Base-by-base conservation (phyloP, 306 rosid genomes). In the Prunus campanulata region DNA sequence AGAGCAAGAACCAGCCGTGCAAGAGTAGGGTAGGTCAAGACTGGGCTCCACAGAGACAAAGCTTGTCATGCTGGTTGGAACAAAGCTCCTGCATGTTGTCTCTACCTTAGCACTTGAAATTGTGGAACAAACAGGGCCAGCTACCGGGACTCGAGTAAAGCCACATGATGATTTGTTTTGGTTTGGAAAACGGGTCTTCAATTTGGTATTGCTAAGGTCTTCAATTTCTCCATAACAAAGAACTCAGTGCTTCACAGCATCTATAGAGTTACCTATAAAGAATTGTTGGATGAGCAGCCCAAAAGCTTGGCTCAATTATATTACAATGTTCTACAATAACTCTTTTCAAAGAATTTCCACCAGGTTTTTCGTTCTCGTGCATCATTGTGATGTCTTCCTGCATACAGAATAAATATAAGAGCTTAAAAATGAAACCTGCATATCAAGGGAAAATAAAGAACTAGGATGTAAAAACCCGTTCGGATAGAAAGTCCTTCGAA, bases 81-180 rank as follows among this genome's bases (percentile, higher is more conserved):
- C 97, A 83, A 95, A 95, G 70, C 98, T 95, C 81, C 98, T 90
- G 82, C 97, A 95, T 77, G 96, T 95, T 56, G 98, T 95, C 68
- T 90, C 97, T 65, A 86, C 93, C 82, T 84, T 95, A 83, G 98
- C 98, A 30, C 92, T 95, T 55, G 97, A 89, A 87, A 82, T 91
- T 50, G 64, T 84, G 83, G 82, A 77, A 77, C 96, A 88, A 63
- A 56, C 74, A 50, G 97, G 91, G 72, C 90, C 93, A 25, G 81
- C 85, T 48, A 84, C 82, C 29, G 77, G 85, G 67, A 88, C 81
- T 66, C 91, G 89, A 88, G 90, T 95, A 68, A 95, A 92, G 87
- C 97, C 98, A 42, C 86, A 96, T 0, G 97, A 92, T 11, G 91
- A 66, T 66, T 87, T 92, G 78, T 95, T 95, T 79, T 95, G 97